Evolutionary conservation across 495 filamentous ascomycete species (phyloP), one percentile per base, ranked within the genome.

Genomic region (Chaetomium fimeti): DNA sequence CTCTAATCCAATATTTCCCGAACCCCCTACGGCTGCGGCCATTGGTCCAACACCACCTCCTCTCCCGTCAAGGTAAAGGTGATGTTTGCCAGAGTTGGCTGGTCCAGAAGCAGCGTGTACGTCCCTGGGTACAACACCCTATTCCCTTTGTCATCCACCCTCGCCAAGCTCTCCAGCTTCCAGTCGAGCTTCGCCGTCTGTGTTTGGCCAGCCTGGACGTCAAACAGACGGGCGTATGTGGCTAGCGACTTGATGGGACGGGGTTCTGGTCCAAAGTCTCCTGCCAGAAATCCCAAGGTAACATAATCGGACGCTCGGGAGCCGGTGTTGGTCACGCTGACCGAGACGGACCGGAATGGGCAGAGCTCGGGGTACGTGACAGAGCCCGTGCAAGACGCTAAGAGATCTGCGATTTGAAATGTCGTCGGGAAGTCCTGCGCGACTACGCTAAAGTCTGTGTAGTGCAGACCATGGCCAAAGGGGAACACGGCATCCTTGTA

Each of bases 111-210:
- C 64, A 91, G 40, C n/a, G 77, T 79, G 70, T 91, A 91, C 0
- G 73, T 77, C 3, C 88, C 88, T 0, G 88, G 88, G 68, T 88
- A 90, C 38, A 91, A 60, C n/a, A 88, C 75, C 22, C 76, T 79
- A 68, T 89, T 84, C 2, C 88, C 88, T 4, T 66, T 68, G 28
- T 78, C 78, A 66, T 90, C 84, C 0, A 82, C 79, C 8, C 88
- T 76, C 0, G 86, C 83, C 22, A 91, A 63, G 43, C 78, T 81
- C 18, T 83, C 88, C 25, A 90, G 68, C n/a, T 79, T 85, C 57
- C 88, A 68, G 3, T 77, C 74, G 53, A 91, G 67, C 8, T 61
- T 69, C 16, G 81, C 77, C 0, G 66, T 75, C 47, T 66, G 63
- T 1, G 74, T 74, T 9, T 72, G 54, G 0, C 79, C 80, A 0